phyloP scores from a whole-genome alignment of 1,284 basidiomycete species.

The Mycena sp. region DNA sequence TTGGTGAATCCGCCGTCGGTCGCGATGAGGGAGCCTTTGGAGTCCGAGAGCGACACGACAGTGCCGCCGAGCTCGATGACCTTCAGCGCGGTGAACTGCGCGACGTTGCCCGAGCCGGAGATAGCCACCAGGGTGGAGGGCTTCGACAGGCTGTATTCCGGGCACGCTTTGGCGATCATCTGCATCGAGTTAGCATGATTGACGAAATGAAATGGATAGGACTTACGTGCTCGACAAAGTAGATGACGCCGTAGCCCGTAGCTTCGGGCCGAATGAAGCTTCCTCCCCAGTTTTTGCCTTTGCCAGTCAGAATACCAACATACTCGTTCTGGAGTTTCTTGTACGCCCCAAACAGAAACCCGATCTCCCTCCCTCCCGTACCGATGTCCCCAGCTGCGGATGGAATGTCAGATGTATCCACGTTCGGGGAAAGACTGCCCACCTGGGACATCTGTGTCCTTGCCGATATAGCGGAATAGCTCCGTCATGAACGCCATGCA shows the following conservation, averaged over 20 bases:
- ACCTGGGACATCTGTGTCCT: slow-evolving; percentile 81
- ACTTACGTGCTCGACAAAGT: slow-evolving; percentile 79
- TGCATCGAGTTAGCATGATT: slow-evolving; percentile 30
- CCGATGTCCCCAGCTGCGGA: slow-evolving; percentile 75
- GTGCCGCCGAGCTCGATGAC: slow-evolving; percentile 82
- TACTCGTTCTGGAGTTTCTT: slow-evolving; percentile 82
- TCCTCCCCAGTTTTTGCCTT: slow-evolving; percentile 80
- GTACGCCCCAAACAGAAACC: slow-evolving; percentile 80
- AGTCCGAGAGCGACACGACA: slow-evolving; percentile 84
- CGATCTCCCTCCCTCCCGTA: slow-evolving; percentile 75
- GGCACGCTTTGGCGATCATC: slow-evolving; percentile 63
- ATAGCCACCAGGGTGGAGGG: slow-evolving; percentile 68
- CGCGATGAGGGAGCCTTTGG: slow-evolving; percentile 76
- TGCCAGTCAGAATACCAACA: slow-evolving; percentile 81
- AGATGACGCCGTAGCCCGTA: slow-evolving; percentile 82
- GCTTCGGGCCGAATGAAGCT: slow-evolving; percentile 79
- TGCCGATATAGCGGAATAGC: slow-evolving; percentile 76
- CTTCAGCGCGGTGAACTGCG: slow-evolving; percentile 84
- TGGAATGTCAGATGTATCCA: too few relatives aligned
- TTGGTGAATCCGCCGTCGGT: slow-evolving; percentile 58
- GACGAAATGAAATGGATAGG: slow-evolving; percentile 7
- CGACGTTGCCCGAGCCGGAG: slow-evolving; percentile 80
- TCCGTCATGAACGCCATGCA: slow-evolving; percentile 78
- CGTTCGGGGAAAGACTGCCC: slow-evolving; percentile 15
- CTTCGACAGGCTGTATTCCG: slow-evolving; percentile 54